A percentile compares a stretch with the other conserved stretches of the same genome.
phyloP scores from a whole-genome alignment of 192 early-diverging fungal species.

The Gigaspora rosea region DNA sequence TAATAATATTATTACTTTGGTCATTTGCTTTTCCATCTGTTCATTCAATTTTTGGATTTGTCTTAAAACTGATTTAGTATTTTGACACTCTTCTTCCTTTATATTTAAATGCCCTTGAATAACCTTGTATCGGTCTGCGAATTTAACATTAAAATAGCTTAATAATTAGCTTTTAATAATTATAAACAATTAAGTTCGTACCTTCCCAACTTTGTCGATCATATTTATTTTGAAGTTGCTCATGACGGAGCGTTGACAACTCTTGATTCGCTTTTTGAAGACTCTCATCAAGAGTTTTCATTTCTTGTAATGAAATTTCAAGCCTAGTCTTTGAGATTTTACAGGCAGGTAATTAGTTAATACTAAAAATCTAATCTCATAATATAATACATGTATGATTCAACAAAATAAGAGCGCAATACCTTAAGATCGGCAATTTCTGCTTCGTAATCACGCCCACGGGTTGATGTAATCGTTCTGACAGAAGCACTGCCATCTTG shows the following conservation, averaged over 20 bases:
- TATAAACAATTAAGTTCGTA: background rate
- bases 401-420: no score
- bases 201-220: conserved; percentile 5
- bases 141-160: background rate
- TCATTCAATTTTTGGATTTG: conserved; percentile 7
- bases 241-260: background rate
- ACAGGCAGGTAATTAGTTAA: background rate
- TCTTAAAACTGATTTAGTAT: background rate
- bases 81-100: background rate
- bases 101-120: background rate
- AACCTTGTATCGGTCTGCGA: background rate
- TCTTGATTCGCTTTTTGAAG: background rate
- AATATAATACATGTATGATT: background rate
- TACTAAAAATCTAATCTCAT: background rate
- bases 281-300: background rate
- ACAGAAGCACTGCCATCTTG: no score
- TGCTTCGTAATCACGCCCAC: no score
- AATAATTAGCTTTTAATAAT: background rate
- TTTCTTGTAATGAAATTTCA: conserved; percentile 10
- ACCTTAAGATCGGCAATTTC: no score
- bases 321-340: background rate
- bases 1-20: background rate
- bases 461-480: no score
- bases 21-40: background rate
- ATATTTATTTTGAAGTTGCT: background rate